phyloP scores from a whole-genome alignment of 768 basidiomycete genomes.

The Erythrobasidium yunnanense region DNA sequence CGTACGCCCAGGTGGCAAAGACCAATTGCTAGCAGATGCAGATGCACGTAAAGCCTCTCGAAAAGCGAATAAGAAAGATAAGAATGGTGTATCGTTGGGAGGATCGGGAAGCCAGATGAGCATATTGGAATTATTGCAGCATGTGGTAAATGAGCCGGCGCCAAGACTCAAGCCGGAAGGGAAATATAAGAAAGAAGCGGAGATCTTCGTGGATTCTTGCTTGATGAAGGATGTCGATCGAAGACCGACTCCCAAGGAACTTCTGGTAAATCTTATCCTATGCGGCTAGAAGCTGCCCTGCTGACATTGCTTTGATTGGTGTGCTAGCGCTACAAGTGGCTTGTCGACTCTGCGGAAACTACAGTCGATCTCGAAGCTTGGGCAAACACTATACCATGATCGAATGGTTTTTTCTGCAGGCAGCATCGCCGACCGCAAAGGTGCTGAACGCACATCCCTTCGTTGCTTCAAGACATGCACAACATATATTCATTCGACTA shows the following conservation, averaged over 20 bases:
- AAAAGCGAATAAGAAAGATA: slow-evolving; percentile 37
- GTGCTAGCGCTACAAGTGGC: slow-evolving; percentile 61
- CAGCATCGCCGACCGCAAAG: too few relatives aligned
- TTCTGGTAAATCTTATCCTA: slow-evolving; percentile 40
- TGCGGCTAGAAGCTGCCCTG: not conserved
- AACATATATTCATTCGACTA: not conserved
- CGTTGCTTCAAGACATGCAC: not conserved
- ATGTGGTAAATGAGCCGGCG: slow-evolving; percentile 97
- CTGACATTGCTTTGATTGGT: not conserved
- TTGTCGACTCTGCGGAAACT: slow-evolving; percentile 53
- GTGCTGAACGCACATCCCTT: too few relatives aligned
- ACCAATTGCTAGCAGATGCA: slow-evolving; percentile 27
- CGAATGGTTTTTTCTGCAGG: too few relatives aligned
- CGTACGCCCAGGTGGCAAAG: slow-evolving; percentile 29
- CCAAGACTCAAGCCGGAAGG: slow-evolving; percentile 67
- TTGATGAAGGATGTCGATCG: slow-evolving; percentile 60
- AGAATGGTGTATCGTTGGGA: slow-evolving; percentile 69
- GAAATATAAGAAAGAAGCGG: slow-evolving; percentile 60
- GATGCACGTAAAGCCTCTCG: slow-evolving; percentile 29
- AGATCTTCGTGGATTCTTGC: slow-evolving; percentile 79
- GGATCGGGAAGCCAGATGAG: slow-evolving; percentile 97
- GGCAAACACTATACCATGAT: slow-evolving; percentile 45
- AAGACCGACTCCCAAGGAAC: slow-evolving; percentile 45
- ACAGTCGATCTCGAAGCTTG: slow-evolving; percentile 65
- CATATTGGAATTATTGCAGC: slow-evolving; percentile 88